phyloP scores from a whole-genome alignment of 2,329 filamentous ascomycete genomes.

The Monilinia polystroma region DNA sequence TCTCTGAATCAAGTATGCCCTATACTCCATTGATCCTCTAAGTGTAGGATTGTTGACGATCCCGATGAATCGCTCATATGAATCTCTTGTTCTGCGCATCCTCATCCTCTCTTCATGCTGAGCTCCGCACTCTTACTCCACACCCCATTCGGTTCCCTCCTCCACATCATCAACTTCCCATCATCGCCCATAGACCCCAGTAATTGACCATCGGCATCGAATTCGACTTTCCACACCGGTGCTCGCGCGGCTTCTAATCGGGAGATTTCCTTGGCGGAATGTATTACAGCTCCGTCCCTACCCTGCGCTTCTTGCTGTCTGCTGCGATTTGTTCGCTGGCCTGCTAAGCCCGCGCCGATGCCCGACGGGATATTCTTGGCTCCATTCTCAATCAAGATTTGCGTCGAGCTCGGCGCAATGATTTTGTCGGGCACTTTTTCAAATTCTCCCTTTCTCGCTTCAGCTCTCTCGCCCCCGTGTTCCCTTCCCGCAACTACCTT shows the following conservation, averaged over 20 bases:
- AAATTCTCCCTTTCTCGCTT: slow-evolving; percentile 37
- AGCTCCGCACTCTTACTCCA: slow-evolving; percentile 40
- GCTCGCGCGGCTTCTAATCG: slow-evolving; percentile 66
- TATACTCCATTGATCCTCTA: slow-evolving; percentile 1
- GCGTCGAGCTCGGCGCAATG: slow-evolving; percentile 30
- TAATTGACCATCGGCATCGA: slow-evolving; percentile 68
- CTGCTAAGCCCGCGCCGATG: slow-evolving; percentile 53
- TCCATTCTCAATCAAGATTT: slow-evolving; percentile 30
- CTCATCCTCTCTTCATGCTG: slow-evolving; percentile 32
- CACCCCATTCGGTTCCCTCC: slow-evolving; percentile 45
- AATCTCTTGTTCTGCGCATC: not conserved
- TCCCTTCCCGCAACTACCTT: slow-evolving; percentile 62
- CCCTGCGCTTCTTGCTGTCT: slow-evolving; percentile 47
- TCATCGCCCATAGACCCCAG: slow-evolving; percentile 76
- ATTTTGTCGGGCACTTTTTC: slow-evolving; percentile 33
- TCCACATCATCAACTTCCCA: slow-evolving; percentile 62
- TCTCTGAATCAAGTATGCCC: not conserved
- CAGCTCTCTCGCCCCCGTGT: slow-evolving; percentile 40
- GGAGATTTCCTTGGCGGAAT: slow-evolving; percentile 62
- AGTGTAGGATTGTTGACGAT: not conserved
- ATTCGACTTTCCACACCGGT: slow-evolving; percentile 74
- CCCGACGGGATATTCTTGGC: slow-evolving; percentile 47
- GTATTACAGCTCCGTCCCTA: slow-evolving; percentile 64
- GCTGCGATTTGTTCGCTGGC: slow-evolving; percentile 44
- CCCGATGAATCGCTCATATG: not conserved